Conservation (phyloP, 176 grass and related monocot species). For the Microstegium vimineum region DNA sequence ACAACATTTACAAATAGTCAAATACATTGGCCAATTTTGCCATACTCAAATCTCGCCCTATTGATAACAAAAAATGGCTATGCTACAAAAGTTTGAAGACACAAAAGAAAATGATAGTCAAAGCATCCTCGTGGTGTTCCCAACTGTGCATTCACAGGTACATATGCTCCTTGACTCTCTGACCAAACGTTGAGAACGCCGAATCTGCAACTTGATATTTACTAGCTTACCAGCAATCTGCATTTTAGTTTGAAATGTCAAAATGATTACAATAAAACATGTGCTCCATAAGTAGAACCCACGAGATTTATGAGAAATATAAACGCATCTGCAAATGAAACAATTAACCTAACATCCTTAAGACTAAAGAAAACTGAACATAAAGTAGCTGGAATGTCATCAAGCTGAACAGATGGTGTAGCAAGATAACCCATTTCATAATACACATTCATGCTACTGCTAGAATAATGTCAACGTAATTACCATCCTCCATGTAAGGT, state of each 20-base stretch:
- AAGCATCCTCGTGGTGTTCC: slow-evolving; percentile 47
- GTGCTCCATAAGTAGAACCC: not conserved
- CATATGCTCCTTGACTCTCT: slow-evolving; percentile 69
- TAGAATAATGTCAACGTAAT: slow-evolving; percentile 1
- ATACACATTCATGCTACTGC: not conserved
- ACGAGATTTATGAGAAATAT: not conserved
- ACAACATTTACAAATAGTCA: not conserved
- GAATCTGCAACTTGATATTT: slow-evolving; percentile 80
- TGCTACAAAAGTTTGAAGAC: not conserved
- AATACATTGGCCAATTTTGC: not conserved
- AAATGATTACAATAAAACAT: not conserved
- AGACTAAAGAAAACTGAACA: not conserved
- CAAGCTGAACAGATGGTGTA: not conserved
- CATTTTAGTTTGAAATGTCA: slow-evolving; percentile 7
- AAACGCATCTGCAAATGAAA: slow-evolving; percentile 16
- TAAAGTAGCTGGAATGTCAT: not conserved
- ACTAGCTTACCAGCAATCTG: slow-evolving; percentile 91
- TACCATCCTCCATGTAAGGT: slow-evolving; percentile 98
- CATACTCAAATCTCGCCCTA: not conserved
- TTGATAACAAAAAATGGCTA: not conserved
- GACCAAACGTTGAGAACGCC: slow-evolving; percentile 58
- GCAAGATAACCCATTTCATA: not conserved
- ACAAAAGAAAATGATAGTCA: not conserved
- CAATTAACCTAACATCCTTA: not conserved
- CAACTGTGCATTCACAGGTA: slow-evolving; percentile 58